These are phyloP conservation scores for Solanum hybrid DNA, from an alignment of 305 asterid genomes.

Conservation along the genomic window DNA sequence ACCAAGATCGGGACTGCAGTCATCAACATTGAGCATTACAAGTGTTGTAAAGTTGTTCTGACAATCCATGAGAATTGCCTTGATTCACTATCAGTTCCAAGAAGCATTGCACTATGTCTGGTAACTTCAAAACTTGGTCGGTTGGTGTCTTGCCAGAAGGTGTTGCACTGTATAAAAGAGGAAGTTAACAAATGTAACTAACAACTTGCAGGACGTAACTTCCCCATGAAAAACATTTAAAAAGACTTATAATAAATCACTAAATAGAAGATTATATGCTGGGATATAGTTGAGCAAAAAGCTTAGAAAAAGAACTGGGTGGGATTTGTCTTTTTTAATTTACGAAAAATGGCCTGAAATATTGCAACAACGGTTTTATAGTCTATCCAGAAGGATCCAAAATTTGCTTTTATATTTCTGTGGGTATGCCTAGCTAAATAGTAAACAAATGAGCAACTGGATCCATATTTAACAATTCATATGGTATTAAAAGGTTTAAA, in stretches of 20 bases:
- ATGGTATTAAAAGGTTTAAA: background rate
- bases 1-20: slow-evolving; percentile 55
- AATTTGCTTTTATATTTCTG: background rate
- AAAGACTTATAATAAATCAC: background rate
- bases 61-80: slow-evolving; percentile 41
- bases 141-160: slow-evolving; percentile 46
- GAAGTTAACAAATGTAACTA: background rate
- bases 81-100: slow-evolving; percentile 50
- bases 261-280: background rate
- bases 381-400: background rate
- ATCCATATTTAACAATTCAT: background rate
- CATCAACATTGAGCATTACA: slow-evolving; percentile 42
- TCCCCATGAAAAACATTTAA: background rate
- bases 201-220: background rate
- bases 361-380: background rate
- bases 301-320: background rate
- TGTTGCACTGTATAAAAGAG: slow-evolving; percentile 15
- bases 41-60: slow-evolving; percentile 57
- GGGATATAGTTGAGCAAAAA: background rate
- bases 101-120: slow-evolving; percentile 43
- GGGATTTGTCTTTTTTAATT: background rate
- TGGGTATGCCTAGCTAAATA: background rate
- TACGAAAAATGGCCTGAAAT: background rate
- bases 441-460: background rate
- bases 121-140: slow-evolving; percentile 78